Evolutionary conservation across 2,329 filamentous ascomycete genomes (phyloP), one percentile per base, ranked within the genome.

Genomic region (Colletotrichum echinochloae): DNA sequence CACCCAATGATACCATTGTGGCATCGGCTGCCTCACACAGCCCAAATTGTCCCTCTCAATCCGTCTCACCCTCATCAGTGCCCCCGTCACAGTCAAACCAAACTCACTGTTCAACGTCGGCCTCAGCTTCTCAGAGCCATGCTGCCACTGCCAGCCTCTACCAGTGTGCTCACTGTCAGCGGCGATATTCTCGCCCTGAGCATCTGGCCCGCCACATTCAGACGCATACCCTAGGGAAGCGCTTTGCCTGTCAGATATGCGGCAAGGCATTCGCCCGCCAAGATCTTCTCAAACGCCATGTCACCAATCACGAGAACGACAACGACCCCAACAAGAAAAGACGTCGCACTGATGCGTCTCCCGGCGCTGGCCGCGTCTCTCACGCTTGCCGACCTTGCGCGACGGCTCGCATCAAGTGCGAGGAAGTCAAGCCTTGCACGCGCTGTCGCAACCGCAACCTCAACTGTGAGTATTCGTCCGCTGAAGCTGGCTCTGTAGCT

Each of bases 351-450:
- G 81, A 81, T 52, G 77, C 83, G 1, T 83, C 83, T 0, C 83
- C 83, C 3, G 83, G 80, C 20, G 80, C 83, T 2, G 83, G 84
- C 26, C 84, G 86, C 16, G 86, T 88, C 14, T 85, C 83, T 12
- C 85, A 87, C 72, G 86, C 86, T 18, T 88, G 86, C 72, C 82
- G 82, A 30, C 78, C 84, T 12, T 88, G 86, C 72, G 86, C 86
- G 4, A 76, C 81, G 23, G 86, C 86, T 14, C 81, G 86, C 26
- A 85, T 88, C 54, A 88, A 88, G 73, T 88, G 86, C 71, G 85
- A 87, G 71, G 86, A 88, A 66, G 75, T 79, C 28, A 88, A 88
- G 76, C 86, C 86, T 39, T 88, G 86, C 74, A 82, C 82, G 23
- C 82, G 86, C 37, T 88, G 86, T 72, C 79, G 83, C 60, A 83